A percentile compares a stretch with the other conserved stretches of the same genome.
These are phyloP conservation scores for Phytophthora boehmeriae DNA, from an alignment of 352 stramenopile species.

Conservation along the genomic window DNA sequence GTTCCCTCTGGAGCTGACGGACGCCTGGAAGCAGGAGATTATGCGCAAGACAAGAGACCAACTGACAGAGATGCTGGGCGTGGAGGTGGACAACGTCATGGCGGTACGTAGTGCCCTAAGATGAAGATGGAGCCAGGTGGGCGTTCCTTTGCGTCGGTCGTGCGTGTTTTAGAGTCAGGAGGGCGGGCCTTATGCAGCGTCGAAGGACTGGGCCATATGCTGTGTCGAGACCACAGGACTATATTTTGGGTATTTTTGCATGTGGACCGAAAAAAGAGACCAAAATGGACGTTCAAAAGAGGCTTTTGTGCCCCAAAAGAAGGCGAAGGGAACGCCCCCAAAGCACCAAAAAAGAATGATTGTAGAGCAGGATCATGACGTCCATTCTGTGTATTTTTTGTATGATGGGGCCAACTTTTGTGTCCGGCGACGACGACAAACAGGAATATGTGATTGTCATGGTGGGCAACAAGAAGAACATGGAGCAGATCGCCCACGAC, in stretches of 20 bases:
- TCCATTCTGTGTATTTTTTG: conserved; percentile 29
- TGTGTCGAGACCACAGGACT: neutral
- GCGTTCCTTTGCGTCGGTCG: conserved; percentile 27
- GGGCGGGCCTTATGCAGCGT: neutral
- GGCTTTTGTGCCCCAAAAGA: conserved; percentile 15
- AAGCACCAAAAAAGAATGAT: conserved; percentile 20
- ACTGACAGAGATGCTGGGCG: conserved; percentile 80
- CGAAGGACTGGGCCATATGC: neutral
- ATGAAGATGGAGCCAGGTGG: conserved; percentile 6
- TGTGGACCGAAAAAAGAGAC: conserved; percentile 38
- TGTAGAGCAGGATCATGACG: conserved; percentile 17
- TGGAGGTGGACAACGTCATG: conserved; percentile 87
- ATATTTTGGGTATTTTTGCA: conserved; percentile 16
- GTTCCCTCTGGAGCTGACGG: conserved; percentile 61
- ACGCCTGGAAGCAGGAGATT: conserved; percentile 66
- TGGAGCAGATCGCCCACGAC: conserved; percentile 82
- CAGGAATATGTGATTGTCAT: conserved; percentile 89
- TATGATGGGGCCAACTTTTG: conserved; percentile 25
- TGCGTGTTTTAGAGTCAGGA: conserved; percentile 19
- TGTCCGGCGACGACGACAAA: conserved; percentile 10
- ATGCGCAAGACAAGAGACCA: conserved; percentile 50
- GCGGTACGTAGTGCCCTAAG: conserved; percentile 61
- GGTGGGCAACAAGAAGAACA: conserved; percentile 89
- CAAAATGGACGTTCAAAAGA: conserved; percentile 32
- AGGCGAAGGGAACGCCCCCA: conserved; percentile 24